A percentile compares a stretch with the other conserved stretches of the same genome.
Conservation (phyloP, 2,329 filamentous ascomycete species). For the Triangularia verruculosa region DNA sequence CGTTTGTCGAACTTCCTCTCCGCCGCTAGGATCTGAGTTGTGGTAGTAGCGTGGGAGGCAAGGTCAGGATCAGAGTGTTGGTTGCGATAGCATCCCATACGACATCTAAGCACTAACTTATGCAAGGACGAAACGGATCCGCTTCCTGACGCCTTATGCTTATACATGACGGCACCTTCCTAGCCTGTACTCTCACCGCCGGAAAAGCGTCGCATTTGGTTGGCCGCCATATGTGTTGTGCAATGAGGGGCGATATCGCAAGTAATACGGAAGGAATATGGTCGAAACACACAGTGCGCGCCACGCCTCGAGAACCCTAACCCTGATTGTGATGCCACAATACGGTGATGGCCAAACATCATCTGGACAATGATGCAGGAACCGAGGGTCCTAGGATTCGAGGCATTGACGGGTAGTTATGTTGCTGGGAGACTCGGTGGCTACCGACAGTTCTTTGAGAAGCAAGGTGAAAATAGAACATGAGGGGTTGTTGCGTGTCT, state of each 20-base stretch:
- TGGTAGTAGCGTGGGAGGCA: background rate
- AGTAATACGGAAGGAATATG: background rate
- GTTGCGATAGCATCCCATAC: background rate
- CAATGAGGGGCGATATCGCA: background rate
- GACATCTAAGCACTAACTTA: background rate
- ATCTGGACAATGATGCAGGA: too few species aligned
- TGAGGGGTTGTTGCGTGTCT: too few species aligned
- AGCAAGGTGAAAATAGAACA: too few species aligned
- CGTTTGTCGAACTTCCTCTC: background rate
- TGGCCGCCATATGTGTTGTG: background rate
- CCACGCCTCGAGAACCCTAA: background rate
- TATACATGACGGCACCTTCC: background rate
- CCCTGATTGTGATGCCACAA: background rate
- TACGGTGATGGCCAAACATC: too few species aligned
- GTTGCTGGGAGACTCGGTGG: too few species aligned
- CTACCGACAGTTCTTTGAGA: too few species aligned
- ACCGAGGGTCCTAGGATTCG: too few species aligned
- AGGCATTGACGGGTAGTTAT: too few species aligned
- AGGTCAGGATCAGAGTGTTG: background rate
- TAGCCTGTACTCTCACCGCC: background rate
- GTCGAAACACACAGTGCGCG: background rate
- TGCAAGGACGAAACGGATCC: background rate
- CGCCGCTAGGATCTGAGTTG: background rate
- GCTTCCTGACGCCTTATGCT: background rate
- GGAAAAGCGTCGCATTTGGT: background rate